Base-by-base conservation (phyloP, 768 basidiomycete species). In the Tricholoma furcatifolium region DNA sequence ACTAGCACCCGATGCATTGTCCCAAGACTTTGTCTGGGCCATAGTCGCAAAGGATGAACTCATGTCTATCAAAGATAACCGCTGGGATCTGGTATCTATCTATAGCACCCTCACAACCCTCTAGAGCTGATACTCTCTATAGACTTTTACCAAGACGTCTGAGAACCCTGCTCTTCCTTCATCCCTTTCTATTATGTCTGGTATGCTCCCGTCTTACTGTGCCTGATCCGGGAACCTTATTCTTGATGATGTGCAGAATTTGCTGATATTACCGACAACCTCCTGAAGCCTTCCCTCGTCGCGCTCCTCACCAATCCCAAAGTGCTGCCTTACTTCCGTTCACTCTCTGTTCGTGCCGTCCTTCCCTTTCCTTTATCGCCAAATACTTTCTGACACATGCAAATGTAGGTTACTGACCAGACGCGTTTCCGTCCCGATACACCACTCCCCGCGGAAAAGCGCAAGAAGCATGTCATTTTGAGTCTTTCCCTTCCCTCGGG, bases 71-170 rank as follows among this genome's bases (percentile, higher is more conserved):
- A 86, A 83, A 67, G 76, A 84, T 50, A 69, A 76, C 52, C 80
- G 93, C 56, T 97, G 91, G 91, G 94, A 96, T 66, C 69, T 95
- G 67, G 93, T 96, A 53, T 63, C 87, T 76, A n/a, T 23, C 23
- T 39, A 27, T 44, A 44, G 40, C 49, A 42, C 17, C 39, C 12
- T 21, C 43, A 31, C 18, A n/a, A 50, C 38, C 4, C 1, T 11
- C 21, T 32, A 27, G 40, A n/a, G 43, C 21, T 44, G 9, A 38
- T 39, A 17, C 32, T 12, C 9, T 23, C 6, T 17, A 2, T 65
- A 93, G 92, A 89, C 88, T 0, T 93, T 94, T 69, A 86, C 92
- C 15, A 88, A 85, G 63, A 85, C 88, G 4, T 73, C 81, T 11
- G 93, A 93, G 54, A 79, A 81, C 57, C 44, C 79, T 2, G 66